Conservation (phyloP, 495 filamentous ascomycete species). For the Aspergillus ellipticus region DNA sequence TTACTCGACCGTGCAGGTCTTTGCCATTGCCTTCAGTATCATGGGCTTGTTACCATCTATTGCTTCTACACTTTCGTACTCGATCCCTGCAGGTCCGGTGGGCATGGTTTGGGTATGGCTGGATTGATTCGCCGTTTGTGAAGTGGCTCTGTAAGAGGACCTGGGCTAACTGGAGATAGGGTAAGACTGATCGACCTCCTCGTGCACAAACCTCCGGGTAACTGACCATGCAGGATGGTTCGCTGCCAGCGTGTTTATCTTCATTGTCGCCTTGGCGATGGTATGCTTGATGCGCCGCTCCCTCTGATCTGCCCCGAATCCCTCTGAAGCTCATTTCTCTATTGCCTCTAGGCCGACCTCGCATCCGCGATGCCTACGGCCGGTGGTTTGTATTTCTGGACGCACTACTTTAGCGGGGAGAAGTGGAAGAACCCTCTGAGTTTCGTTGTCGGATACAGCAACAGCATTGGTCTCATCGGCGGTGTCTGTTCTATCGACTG, state of each 20-base stretch:
- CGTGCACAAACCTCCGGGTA: neutral
- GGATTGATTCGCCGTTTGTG: neutral
- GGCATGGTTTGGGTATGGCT: slow-evolving; percentile 62
- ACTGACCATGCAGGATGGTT: slow-evolving; percentile 51
- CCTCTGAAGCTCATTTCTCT: neutral
- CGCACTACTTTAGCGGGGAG: slow-evolving; percentile 59
- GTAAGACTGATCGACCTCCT: slow-evolving; percentile 14
- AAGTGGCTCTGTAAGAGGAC: neutral
- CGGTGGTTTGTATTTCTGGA: slow-evolving; percentile 70
- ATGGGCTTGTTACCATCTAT: slow-evolving; percentile 70
- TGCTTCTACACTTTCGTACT: slow-evolving; percentile 60
- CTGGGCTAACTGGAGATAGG: slow-evolving; percentile 20
- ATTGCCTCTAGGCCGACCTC: slow-evolving; percentile 51
- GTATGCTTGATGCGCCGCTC: slow-evolving; percentile 20
- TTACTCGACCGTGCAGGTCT: slow-evolving; percentile 62
- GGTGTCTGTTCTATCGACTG: slow-evolving; percentile 60
- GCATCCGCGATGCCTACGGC: slow-evolving; percentile 67
- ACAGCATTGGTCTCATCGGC: slow-evolving; percentile 61
- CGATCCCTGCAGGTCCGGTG: slow-evolving; percentile 61
- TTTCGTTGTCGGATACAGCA: slow-evolving; percentile 69
- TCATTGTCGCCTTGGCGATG: slow-evolving; percentile 64
- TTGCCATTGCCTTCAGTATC: slow-evolving; percentile 68
- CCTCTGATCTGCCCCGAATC: neutral
- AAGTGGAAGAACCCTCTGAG: slow-evolving; percentile 60
- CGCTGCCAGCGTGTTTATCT: slow-evolving; percentile 56